A percentile compares a stretch with the other conserved stretches of the same genome.
Conservation (phyloP, 345 rosid species). For the Lagerstroemia speciosa region DNA sequence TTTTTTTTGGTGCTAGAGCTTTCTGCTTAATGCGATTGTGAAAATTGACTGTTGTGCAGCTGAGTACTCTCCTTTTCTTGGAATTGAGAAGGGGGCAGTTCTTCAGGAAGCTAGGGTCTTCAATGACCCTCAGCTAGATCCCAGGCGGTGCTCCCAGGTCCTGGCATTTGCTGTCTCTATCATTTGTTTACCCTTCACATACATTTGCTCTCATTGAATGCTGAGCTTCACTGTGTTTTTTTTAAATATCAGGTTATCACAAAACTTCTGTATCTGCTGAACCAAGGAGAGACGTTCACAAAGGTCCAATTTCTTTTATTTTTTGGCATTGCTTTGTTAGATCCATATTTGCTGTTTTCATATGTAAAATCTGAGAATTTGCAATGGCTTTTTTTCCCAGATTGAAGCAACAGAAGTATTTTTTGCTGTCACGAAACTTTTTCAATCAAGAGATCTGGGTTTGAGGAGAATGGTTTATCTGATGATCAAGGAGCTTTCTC, state of each 20-base stretch:
- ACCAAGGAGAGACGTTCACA: conserved; percentile 91
- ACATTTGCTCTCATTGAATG: conserved; percentile 6
- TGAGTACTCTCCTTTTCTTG: conserved; percentile 88
- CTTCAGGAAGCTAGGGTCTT: conserved; percentile 98
- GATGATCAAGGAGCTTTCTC: conserved; percentile 95
- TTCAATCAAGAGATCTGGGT: conserved; percentile 86
- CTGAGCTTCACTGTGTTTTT: conserved; percentile 9
- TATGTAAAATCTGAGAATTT: conserved; percentile 7
- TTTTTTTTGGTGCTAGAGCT: neutral
- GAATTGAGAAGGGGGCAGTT: conserved; percentile 96
- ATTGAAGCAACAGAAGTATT: conserved; percentile 91
- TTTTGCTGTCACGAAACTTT: conserved; percentile 93
- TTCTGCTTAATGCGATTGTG: neutral
- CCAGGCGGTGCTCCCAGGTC: conserved; percentile 97
- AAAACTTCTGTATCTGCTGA: conserved; percentile 84
- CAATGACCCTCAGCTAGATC: conserved; percentile 96
- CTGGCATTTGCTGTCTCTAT: conserved; percentile 3
- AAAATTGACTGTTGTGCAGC: conserved; percentile 26
- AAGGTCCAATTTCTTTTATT: conserved; percentile 39
- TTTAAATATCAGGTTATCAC: conserved; percentile 63
- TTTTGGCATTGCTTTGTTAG: neutral
- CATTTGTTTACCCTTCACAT: neutral
- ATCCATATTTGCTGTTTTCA: neutral
- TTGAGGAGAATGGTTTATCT: conserved; percentile 97
- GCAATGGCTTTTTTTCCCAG: conserved; percentile 26